These are phyloP conservation scores for Saccharomyces jurei DNA, from an alignment of 805 yeast species.

Conservation along the genomic window DNA sequence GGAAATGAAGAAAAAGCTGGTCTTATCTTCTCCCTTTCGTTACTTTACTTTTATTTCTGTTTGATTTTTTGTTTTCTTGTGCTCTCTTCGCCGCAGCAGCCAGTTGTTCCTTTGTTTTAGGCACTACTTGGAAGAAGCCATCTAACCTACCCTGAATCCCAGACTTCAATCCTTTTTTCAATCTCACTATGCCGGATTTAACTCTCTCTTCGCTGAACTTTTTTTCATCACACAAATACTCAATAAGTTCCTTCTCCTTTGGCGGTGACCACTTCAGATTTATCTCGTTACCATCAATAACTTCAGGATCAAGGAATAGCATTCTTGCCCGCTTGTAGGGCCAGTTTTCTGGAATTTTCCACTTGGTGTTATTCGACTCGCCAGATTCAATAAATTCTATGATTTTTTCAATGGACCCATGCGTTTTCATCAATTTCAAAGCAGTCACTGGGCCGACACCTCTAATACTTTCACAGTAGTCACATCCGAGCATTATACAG, in stretches of 20 bases:
- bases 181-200: constrained; percentile 74
- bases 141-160: constrained; percentile 90
- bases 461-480: constrained; percentile 88
- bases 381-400: constrained; percentile 48
- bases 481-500: constrained; percentile 92
- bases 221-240: constrained; percentile 77
- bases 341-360: constrained; percentile 90
- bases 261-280: constrained; percentile 85
- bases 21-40: constrained; percentile 15
- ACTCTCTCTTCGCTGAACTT: constrained; percentile 93
- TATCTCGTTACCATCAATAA: constrained; percentile 50
- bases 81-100: constrained; percentile 29
- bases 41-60: constrained; percentile 17
- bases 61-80: constrained; percentile 21
- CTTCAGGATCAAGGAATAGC: constrained; percentile 77
- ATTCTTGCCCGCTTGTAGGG: constrained; percentile 83
- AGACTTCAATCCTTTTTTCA: constrained; percentile 72
- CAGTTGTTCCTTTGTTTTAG: constrained; percentile 42
- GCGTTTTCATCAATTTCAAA: constrained; percentile 76
- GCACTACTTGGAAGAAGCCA: constrained; percentile 73
- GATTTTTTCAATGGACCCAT: constrained; percentile 71
- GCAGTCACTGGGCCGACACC: constrained; percentile 98
- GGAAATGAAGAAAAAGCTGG: neutral
- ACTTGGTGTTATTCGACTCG: constrained; percentile 54
- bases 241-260: constrained; percentile 71